phyloP scores from a whole-genome alignment of 169 alveolate species.

The Eimeria mitis region DNA sequence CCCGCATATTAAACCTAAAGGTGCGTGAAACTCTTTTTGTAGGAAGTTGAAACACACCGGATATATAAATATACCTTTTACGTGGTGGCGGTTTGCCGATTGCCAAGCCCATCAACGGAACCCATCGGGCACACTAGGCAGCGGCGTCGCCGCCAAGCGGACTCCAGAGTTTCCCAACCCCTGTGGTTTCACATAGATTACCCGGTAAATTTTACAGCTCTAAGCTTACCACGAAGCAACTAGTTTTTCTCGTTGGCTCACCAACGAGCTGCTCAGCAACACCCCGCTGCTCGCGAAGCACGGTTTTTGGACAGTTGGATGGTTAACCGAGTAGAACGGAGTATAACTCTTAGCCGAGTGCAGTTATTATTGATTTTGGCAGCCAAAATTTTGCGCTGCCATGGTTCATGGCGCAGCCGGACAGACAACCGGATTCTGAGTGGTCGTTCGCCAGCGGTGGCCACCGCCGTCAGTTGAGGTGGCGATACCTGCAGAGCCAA shows the following conservation, averaged over 20 bases:
- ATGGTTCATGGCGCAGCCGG: background rate
- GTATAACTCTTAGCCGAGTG: background rate
- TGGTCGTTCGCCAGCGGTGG: background rate
- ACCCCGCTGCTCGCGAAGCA: background rate
- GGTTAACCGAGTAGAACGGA: background rate
- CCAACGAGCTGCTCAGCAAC: background rate
- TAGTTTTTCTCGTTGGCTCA: background rate
- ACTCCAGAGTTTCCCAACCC: background rate
- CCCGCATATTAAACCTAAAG: background rate
- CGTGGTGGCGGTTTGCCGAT: background rate
- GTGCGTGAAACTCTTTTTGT: background rate
- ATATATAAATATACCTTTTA: background rate
- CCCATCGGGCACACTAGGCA: conserved; percentile 23
- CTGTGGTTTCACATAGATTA: background rate
- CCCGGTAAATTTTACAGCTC: background rate
- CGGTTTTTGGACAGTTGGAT: background rate
- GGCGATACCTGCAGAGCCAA: background rate
- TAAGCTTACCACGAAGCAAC: background rate
- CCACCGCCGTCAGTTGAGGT: background rate
- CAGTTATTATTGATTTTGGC: background rate
- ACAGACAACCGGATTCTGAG: background rate
- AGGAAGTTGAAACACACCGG: background rate
- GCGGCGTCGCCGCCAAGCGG: conserved; percentile 21
- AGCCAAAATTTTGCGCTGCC: background rate
- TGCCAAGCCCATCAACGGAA: background rate